Base-by-base conservation (phyloP, 768 basidiomycete species). In the Trametes gibbosa region DNA sequence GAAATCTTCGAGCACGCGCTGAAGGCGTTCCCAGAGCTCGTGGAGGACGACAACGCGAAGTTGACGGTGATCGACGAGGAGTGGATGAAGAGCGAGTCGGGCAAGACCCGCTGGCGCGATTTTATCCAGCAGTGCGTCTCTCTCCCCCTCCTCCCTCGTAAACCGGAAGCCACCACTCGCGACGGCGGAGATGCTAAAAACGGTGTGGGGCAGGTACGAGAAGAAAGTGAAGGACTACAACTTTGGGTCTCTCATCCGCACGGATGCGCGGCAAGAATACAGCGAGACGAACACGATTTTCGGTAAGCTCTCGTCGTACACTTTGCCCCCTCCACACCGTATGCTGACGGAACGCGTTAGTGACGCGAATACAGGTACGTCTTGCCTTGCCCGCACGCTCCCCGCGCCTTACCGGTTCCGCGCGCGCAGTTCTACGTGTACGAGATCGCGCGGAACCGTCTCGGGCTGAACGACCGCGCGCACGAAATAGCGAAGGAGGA, bases 191-290 rank as follows among this genome's bases (percentile, higher is more conserved):
- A 42, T 10, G 29, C 29, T 32, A 32, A 32, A 5, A 32, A 32
- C 29, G 29, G 21, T n/a, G 41, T 19, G 41, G 23, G 43, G 50
- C 63, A 92, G 92, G 58, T 97, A 95, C 75, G 90, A 96, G 75
- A 86, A 89, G 58, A 90, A 89, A 68, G 78, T 98, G 53, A 89
- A 90, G 68, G 94, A 98, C 65, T 92, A 89, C 76, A 98, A 98
- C 80, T 98, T 98, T 74, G 97, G 97, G 19, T 98, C 92, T 1
- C 78, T 99, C 64, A 89, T 99, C 63, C 84, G 97, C 50, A 87
- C 83, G 47, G 84, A 97, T 68, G 81, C 88, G 37, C 77, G 76
- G 48, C 79, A 83, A 56, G 93, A 95, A 70, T 99, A 98, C 72
- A 85, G 83, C 12, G 90, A 98, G 78, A 82, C 79, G 32, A 99